Evolutionary conservation across 345 rosid species (phyloP).

Genomic region (Turritis glabra): DNA sequence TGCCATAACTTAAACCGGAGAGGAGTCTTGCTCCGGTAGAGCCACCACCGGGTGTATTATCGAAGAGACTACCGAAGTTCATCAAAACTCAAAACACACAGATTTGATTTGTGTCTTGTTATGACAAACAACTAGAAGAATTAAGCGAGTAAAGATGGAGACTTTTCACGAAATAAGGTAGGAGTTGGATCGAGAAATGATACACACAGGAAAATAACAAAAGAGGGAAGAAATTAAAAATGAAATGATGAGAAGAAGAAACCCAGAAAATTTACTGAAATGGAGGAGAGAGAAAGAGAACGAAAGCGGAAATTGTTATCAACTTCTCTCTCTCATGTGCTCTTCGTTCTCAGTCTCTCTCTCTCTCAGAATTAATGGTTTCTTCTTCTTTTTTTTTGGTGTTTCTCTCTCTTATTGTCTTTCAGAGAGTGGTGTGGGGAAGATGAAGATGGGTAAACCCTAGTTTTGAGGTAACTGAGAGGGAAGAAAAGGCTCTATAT

Average conservation of each 20-base stretch:
- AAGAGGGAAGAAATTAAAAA: no score
- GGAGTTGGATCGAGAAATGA: constrained; percentile 5
- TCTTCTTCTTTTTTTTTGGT: not conserved
- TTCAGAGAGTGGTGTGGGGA: constrained; percentile 23
- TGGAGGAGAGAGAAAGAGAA: constrained; percentile 48
- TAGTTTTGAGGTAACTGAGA: constrained; percentile 36
- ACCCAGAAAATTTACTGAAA: constrained; percentile 41
- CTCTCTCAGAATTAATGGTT: constrained; percentile 25
- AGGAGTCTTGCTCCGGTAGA: constrained; percentile 37
- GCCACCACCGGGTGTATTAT: constrained; percentile 26
- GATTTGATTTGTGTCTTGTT: not conserved
- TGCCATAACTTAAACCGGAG: constrained; percentile 38
- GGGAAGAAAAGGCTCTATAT: constrained; percentile 2
- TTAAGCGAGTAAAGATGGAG: not conserved
- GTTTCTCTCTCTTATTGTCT: not conserved
- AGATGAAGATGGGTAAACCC: constrained; percentile 37
- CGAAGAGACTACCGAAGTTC: constrained; percentile 50
- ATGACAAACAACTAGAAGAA: not conserved
- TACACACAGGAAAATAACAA: no score
- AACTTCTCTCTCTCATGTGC: constrained; percentile 35
- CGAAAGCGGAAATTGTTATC: constrained; percentile 55
- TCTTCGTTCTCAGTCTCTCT: constrained; percentile 86
- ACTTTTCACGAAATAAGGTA: constrained; percentile 9
- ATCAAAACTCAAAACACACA: constrained; percentile 11
- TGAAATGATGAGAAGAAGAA: not conserved